These are phyloP conservation scores for Gonium pectorale DNA, from an alignment of 139 green algal species.

Conservation along the genomic window DNA sequence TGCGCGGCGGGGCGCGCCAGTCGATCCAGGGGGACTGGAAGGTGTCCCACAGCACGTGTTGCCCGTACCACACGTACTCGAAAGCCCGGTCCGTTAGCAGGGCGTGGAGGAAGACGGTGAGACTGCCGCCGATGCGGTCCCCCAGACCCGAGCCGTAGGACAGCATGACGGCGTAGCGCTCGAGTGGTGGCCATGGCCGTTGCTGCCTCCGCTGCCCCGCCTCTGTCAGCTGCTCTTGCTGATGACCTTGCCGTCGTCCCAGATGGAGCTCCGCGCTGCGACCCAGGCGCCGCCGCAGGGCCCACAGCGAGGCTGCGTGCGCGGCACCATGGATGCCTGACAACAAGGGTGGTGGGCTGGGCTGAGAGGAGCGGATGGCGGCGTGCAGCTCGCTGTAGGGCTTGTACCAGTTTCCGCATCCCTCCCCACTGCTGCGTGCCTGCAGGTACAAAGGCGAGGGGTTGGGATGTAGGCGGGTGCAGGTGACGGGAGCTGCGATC, in stretches of 20 bases:
- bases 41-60: not conserved
- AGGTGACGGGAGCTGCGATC: too few species aligned
- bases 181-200: not conserved
- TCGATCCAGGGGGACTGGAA: not conserved
- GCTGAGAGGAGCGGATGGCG: too few species aligned
- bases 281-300: too few species aligned
- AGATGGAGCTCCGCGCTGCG: too few species aligned
- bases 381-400: not conserved
- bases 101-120: conserved; percentile 3
- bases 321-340: too few species aligned
- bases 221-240: not conserved
- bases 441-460: not conserved
- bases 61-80: conserved; percentile 27
- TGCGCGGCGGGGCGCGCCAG: not conserved
- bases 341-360: too few species aligned
- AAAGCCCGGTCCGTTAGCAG: not conserved
- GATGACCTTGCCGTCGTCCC: not conserved
- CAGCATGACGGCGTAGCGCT: not conserved
- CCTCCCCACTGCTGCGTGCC: not conserved
- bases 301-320: too few species aligned
- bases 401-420: not conserved
- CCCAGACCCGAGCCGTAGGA: not conserved
- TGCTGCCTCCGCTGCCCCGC: too few species aligned
- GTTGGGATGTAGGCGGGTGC: too few species aligned
- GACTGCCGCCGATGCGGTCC: not conserved